These are phyloP conservation scores for Blastobotrys buckinghamii DNA, from an alignment of 1,139 yeast genomes.

Conservation along the genomic window DNA sequence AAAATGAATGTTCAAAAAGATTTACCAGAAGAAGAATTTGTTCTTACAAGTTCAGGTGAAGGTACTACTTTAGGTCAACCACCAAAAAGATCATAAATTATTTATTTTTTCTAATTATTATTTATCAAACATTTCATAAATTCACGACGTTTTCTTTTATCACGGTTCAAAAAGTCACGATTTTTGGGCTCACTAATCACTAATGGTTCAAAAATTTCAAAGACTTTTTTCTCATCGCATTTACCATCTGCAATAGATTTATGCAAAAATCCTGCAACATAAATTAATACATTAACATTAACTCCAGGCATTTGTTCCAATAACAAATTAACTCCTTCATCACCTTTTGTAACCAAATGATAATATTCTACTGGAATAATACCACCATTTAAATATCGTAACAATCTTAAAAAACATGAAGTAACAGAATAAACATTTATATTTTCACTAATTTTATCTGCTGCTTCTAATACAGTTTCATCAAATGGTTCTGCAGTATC, in stretches of 20 bases:
- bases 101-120: not conserved
- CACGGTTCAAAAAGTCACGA: slow-evolving; percentile 9
- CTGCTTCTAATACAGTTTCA: slow-evolving; percentile 27
- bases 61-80: slow-evolving; percentile 84
- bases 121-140: slow-evolving; percentile 21
- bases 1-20: slow-evolving; percentile 67
- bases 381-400: slow-evolving; percentile 38
- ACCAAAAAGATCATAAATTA: slow-evolving; percentile 6
- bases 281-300: slow-evolving; percentile 39
- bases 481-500: slow-evolving; percentile 34
- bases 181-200: slow-evolving; percentile 29
- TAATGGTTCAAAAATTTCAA: slow-evolving; percentile 29
- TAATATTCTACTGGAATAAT: slow-evolving; percentile 36
- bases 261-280: slow-evolving; percentile 35
- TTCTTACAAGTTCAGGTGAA: slow-evolving; percentile 46
- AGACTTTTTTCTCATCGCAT: slow-evolving; percentile 14
- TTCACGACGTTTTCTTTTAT: slow-evolving; percentile 18
- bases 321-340: slow-evolving; percentile 26
- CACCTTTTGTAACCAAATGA: slow-evolving; percentile 17
- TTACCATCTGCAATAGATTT: slow-evolving; percentile 29
- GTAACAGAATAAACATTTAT: slow-evolving; percentile 32
- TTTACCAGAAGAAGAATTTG: slow-evolving; percentile 50
- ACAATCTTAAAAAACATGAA: slow-evolving; percentile 30
- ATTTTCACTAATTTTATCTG: slow-evolving; percentile 21
- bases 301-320: slow-evolving; percentile 37